Evolutionary conservation across 2,329 filamentous ascomycete species (phyloP).

Genomic region (Penicillium verrucosum): DNA sequence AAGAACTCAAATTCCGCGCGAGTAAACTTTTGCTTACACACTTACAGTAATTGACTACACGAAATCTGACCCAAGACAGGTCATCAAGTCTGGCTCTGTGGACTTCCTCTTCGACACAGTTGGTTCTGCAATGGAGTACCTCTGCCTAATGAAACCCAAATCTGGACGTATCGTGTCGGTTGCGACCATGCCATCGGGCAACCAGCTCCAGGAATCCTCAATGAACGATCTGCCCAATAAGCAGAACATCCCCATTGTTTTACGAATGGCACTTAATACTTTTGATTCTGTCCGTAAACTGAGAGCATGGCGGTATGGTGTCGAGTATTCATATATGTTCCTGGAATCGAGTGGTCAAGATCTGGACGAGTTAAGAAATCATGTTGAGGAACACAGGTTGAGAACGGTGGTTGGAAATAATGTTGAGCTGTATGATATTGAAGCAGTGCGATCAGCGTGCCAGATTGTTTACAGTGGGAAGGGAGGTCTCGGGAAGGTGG

Average conservation of each 20-base stretch:
- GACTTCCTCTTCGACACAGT: conserved; percentile 54
- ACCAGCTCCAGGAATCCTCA: conserved; percentile 32
- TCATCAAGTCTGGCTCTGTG: conserved; percentile 44
- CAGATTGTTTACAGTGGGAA: conserved; percentile 42
- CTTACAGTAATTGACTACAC: conserved; percentile 50
- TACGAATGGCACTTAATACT: conserved; percentile 29
- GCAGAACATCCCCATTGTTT: conserved; percentile 24
- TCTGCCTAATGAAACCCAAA: conserved; percentile 44
- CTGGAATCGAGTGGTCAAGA: conserved; percentile 43
- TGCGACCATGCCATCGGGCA: conserved; percentile 37
- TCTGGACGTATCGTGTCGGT: conserved; percentile 39
- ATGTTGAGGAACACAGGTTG: conserved; percentile 45
- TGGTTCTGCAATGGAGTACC: conserved; percentile 38
- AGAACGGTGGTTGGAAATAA: conserved; percentile 44
- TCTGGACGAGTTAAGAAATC: conserved; percentile 42
- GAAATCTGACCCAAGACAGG: conserved; percentile 37
- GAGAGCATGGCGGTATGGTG: conserved; percentile 45
- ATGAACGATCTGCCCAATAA: conserved; percentile 28
- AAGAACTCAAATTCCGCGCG: background rate
- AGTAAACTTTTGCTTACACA: background rate
- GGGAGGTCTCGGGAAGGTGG: conserved; percentile 46
- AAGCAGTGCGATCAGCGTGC: conserved; percentile 43
- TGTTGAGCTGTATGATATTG: conserved; percentile 45
- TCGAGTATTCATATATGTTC: conserved; percentile 48
- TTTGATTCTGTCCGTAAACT: conserved; percentile 41